These are phyloP conservation scores for Aspergillus sergii DNA, from an alignment of 2,329 filamentous ascomycete species.

Conservation along the genomic window DNA sequence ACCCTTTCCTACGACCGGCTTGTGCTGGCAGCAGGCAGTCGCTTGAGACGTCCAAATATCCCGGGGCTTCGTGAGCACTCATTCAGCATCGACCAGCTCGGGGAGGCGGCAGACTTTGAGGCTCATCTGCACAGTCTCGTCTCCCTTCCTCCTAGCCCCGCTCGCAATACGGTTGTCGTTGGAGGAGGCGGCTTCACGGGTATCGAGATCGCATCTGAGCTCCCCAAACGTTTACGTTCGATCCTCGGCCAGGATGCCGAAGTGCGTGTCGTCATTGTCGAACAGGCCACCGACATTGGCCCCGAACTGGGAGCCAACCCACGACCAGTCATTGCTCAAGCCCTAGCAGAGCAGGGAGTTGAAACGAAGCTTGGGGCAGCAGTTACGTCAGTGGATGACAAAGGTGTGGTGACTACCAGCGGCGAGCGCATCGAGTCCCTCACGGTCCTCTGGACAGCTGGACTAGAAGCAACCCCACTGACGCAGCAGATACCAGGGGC, in stretches of 20 bases:
- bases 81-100: constrained; percentile 40
- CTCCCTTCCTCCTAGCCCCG: constrained; percentile 22
- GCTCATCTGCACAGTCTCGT: constrained; percentile 33
- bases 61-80: constrained; percentile 29
- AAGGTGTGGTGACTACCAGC: constrained; percentile 27
- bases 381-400: constrained; percentile 27
- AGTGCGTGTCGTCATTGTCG: constrained; percentile 31
- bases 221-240: constrained; percentile 26
- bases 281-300: constrained; percentile 30
- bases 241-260: constrained; percentile 3
- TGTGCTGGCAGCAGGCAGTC: constrained; percentile 42
- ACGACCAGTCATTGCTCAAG: constrained; percentile 36
- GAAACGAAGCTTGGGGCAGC: constrained; percentile 33
- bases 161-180: constrained; percentile 40
- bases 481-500: constrained; percentile 35
- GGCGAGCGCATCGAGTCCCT: constrained; percentile 38
- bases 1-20: constrained; percentile 37
- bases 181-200: constrained; percentile 42
- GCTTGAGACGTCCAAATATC: constrained; percentile 32
- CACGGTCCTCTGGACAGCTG: constrained; percentile 44
- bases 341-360: constrained; percentile 31
- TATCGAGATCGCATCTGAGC: constrained; percentile 29
- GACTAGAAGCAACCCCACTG: constrained; percentile 35
- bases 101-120: constrained; percentile 27
- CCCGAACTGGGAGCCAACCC: constrained; percentile 37